Evolutionary conservation across 345 rosid genomes (phyloP), one percentile per base, ranked within the genome.

Genomic region (Moringa oleifera): DNA sequence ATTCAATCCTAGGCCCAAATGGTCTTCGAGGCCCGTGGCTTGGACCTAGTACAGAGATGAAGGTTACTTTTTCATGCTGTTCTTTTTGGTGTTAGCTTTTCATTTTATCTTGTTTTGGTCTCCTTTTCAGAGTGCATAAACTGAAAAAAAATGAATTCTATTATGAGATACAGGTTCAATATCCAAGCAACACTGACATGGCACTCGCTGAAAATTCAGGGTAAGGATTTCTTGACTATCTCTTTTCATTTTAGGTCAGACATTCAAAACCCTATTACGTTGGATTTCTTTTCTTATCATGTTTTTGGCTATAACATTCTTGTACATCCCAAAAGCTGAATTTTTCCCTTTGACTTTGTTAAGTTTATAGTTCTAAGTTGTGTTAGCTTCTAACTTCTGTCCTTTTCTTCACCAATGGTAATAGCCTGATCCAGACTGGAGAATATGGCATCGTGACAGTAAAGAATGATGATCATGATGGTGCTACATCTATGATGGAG

Each of bases 11-110:
- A 46, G 96, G 97, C 47, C 96, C 97, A 65, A 82, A 77, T 69
- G 96, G 99, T 83, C 88, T 94, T 74, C 79, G 46, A 36, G 84
- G 89, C n/a, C 90, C 90, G 62, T 85, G 96, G 97, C 81, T 53
- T 73, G 96, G 86, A 57, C 97, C 99, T 68, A 85, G 74, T 63
- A 41, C 85, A 6, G 85, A 68, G 75, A 80, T 77, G 65, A 94
- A 90, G 95, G 99, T 94, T 71, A 64, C 18, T 19, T 4, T 13
- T n/a, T 71, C 16, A 20, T 52, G 61, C 28, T 31, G 13, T 21
- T 17, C 0, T 15, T 64, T 55, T 17, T 28, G 47, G 47, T 41
- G 47, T 7, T 41, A 5, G 12, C 12, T 4, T 28, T 41, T 41
- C 1, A 17, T 25, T 25, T 13, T 51, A 23, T 49, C 21, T 17